A percentile compares a stretch with the other conserved stretches of the same genome.
Evolutionary conservation across 2,329 filamentous ascomycete species (phyloP).

Genomic region (Xylaria sp.): DNA sequence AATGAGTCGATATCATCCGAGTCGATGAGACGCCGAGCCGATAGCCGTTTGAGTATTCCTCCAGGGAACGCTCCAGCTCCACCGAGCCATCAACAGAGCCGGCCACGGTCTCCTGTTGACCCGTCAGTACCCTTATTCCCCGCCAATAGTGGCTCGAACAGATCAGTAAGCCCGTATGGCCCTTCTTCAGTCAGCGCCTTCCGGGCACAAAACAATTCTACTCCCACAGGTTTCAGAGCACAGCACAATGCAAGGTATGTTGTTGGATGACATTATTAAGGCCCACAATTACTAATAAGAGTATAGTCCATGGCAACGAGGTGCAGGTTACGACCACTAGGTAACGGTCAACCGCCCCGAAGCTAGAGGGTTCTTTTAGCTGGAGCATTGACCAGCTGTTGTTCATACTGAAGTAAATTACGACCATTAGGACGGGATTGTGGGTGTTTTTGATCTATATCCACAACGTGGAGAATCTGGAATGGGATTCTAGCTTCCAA

Average conservation of each 20-base stretch:
- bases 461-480: conserved; percentile 41
- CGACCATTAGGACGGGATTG: conserved; percentile 49
- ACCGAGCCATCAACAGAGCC: conserved; percentile 46
- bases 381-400: conserved; percentile 40
- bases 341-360: conserved; percentile 39
- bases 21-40: conserved; percentile 57
- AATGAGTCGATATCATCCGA: conserved; percentile 72
- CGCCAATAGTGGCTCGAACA: conserved; percentile 45
- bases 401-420: conserved; percentile 48
- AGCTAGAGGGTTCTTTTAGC: conserved; percentile 45
- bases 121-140: conserved; percentile 65
- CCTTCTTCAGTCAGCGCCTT: conserved; percentile 50
- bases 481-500: conserved; percentile 41
- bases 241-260: conserved; percentile 61
- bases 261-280: neutral
- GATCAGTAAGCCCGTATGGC: conserved; percentile 49
- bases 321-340: conserved; percentile 65
- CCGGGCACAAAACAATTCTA: conserved; percentile 55
- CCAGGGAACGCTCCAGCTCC: conserved; percentile 27
- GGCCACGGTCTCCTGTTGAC: conserved; percentile 60
- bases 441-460: conserved; percentile 48
- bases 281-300: conserved; percentile 41
- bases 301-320: conserved; percentile 65
- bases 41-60: conserved; percentile 42
- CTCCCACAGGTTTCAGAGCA: conserved; percentile 53